Evolutionary conservation across 2,329 filamentous ascomycete species (phyloP).

Genomic region (Colletotrichum sp.): DNA sequence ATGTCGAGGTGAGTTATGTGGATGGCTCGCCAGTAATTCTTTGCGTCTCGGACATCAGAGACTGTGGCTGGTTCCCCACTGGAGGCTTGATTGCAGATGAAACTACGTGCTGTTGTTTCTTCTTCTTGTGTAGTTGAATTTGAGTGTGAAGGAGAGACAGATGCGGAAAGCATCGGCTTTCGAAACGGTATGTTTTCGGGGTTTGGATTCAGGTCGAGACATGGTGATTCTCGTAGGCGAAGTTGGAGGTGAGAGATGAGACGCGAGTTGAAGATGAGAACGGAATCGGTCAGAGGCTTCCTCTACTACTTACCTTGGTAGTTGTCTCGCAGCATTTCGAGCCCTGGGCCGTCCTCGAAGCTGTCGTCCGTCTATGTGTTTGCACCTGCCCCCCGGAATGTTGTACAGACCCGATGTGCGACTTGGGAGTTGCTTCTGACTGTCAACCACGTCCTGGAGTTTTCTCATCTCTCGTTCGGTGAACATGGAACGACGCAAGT

Average conservation of each 20-base stretch:
- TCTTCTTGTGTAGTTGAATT: neutral
- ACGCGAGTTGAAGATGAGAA: neutral
- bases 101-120: neutral
- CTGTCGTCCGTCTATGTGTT: neutral
- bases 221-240: neutral
- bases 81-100: neutral
- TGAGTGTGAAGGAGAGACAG: neutral
- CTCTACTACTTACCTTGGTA: too few relatives aligned
- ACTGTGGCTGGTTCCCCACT: neutral
- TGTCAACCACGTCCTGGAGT: rapidly evolving
- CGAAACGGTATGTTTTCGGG: neutral
- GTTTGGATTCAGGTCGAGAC: neutral
- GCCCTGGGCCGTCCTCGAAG: neutral
- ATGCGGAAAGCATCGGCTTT: neutral
- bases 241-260: neutral
- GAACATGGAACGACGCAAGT: neutral
- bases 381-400: neutral
- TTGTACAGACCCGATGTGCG: neutral
- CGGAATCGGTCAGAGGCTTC: too few relatives aligned
- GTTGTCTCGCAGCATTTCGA: too few relatives aligned
- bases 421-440: neutral
- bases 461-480: too few relatives aligned
- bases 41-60: neutral
- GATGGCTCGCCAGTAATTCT: neutral
- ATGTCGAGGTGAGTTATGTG: neutral